phyloP scores from a whole-genome alignment of 2,329 filamentous ascomycete species.

The Sphaerostilbella broomeana region DNA sequence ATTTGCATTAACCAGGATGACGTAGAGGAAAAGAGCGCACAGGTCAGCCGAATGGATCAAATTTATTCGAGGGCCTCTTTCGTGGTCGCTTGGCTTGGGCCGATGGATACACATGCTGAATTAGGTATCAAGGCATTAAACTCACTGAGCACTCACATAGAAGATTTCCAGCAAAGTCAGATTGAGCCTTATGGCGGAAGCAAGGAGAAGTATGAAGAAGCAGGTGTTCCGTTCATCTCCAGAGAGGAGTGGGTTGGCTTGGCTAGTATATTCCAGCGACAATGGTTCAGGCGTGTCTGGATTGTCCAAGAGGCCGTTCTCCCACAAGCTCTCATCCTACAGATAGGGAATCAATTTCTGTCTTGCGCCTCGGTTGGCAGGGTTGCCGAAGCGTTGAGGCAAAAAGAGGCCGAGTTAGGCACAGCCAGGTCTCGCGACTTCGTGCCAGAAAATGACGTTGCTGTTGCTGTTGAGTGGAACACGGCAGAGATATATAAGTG shows the following conservation, averaged over 20 bases:
- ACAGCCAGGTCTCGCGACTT: conserved; percentile 14
- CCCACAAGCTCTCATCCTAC: conserved; percentile 19
- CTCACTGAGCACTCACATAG: conserved; percentile 11
- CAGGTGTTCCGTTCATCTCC: conserved; percentile 16
- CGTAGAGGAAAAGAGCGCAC: conserved; percentile 20
- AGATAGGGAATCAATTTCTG: conserved; percentile 16
- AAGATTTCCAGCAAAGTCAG: conserved; percentile 15
- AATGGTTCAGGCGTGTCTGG: conserved; percentile 25
- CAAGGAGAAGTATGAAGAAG: conserved; percentile 16
- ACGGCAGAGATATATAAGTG: conserved; percentile 21
- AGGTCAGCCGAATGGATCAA: conserved; percentile 25
- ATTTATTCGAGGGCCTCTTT: conserved; percentile 19
- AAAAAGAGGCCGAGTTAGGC: conserved; percentile 16
- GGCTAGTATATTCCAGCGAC: conserved; percentile 20
- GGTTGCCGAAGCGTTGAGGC: conserved; percentile 17
- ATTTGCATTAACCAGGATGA: conserved; percentile 22
- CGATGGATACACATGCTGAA: conserved; percentile 14
- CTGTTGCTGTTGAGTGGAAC: conserved; percentile 21
- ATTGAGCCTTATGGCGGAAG: conserved; percentile 20
- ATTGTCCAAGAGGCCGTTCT: conserved; percentile 24
- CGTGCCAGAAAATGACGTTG: conserved; percentile 15
- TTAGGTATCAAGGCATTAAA: conserved; percentile 15
- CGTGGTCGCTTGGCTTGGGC: conserved; percentile 2
- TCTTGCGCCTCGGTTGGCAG: conserved; percentile 16
- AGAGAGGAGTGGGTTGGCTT: conserved; percentile 16